A percentile compares a stretch with the other conserved stretches of the same genome.
Conservation (phyloP, 352 stramenopile genomes). For the Phytophthora uliginosa region DNA sequence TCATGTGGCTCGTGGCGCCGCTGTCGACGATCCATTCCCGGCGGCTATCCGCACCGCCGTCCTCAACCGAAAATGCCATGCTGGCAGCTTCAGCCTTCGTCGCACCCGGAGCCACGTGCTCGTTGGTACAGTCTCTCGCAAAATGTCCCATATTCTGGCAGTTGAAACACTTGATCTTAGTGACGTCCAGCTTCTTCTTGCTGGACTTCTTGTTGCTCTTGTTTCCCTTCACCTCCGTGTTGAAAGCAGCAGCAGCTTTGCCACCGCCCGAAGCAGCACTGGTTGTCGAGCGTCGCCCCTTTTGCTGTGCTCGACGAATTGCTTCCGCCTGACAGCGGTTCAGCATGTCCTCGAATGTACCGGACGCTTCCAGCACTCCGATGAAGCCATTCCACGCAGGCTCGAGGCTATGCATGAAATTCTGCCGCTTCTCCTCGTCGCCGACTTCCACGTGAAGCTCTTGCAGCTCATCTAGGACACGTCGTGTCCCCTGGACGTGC, state of each 20-base stretch:
- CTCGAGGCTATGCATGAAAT: slow-evolving; percentile 14
- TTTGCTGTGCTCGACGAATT: slow-evolving; percentile 11
- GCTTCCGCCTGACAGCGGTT: slow-evolving; percentile 10
- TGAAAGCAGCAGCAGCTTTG: neutral
- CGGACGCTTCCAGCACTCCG: neutral
- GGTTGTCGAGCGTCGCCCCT: neutral
- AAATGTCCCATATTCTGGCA: neutral
- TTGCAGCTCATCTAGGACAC: slow-evolving; percentile 20
- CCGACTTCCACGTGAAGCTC: slow-evolving; percentile 1
- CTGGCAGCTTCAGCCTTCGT: neutral
- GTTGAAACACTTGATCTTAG: neutral
- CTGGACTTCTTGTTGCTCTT: neutral
- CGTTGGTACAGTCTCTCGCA: neutral
- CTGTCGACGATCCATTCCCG: neutral
- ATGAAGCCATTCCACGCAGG: slow-evolving; percentile 20
- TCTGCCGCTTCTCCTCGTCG: slow-evolving; percentile 15
- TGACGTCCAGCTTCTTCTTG: neutral
- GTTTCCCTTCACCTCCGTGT: neutral
- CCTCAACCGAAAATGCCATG: neutral
- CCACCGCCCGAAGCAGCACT: neutral
- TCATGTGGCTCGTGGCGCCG: neutral
- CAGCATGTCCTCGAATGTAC: slow-evolving; percentile 11
- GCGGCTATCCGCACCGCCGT: too few relatives aligned
- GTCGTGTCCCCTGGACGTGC: slow-evolving; percentile 14
- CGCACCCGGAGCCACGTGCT: too few relatives aligned